Percentiles rank a stretch among this genome's conserved stretches.
Conservation (phyloP, 345 rosid species). For the Citrus unshiu region DNA sequence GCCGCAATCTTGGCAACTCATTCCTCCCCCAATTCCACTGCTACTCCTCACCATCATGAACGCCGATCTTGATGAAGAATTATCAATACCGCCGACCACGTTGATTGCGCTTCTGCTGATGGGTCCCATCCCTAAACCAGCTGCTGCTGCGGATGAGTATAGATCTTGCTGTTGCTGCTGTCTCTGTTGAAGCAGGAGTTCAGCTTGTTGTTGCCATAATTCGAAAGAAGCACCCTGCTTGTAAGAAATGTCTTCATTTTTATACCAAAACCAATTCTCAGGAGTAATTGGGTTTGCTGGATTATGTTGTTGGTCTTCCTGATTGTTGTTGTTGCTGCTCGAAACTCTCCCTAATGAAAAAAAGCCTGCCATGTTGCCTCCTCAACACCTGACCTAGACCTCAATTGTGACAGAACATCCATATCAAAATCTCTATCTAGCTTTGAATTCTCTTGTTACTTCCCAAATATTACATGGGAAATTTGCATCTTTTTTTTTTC, state of each 20-base stretch:
- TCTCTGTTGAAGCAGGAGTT: constrained; percentile 35
- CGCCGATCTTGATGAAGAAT: constrained; percentile 49
- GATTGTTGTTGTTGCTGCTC: constrained; percentile 7
- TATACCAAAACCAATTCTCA: constrained; percentile 64
- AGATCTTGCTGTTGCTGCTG: constrained; percentile 61
- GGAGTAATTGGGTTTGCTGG: constrained; percentile 31
- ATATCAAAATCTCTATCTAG: constrained; percentile 25
- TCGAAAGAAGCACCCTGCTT: constrained; percentile 37
- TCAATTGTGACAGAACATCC: constrained; percentile 35
- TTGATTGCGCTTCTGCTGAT: constrained; percentile 37
- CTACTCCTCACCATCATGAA: constrained; percentile 37
- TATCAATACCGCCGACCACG: constrained; percentile 37
- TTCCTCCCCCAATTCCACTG: constrained; percentile 31
- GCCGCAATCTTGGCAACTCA: constrained; percentile 85
- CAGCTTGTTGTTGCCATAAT: constrained; percentile 46
- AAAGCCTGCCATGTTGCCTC: constrained; percentile 55
- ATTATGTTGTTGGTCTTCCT: constrained; percentile 31
- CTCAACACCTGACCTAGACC: constrained; percentile 44
- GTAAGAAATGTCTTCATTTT: constrained; percentile 39
- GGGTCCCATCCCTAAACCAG: constrained; percentile 46
- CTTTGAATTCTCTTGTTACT: neutral
- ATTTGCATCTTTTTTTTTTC: neutral
- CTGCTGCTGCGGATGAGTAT: constrained; percentile 53
- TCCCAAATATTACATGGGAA: constrained; percentile 4
- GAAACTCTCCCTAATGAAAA: constrained; percentile 49